A percentile compares a stretch with the other conserved stretches of the same genome.
Conservation (phyloP, 192 early-diverging fungal species). For the Rhizoclosmatium globosum region DNA sequence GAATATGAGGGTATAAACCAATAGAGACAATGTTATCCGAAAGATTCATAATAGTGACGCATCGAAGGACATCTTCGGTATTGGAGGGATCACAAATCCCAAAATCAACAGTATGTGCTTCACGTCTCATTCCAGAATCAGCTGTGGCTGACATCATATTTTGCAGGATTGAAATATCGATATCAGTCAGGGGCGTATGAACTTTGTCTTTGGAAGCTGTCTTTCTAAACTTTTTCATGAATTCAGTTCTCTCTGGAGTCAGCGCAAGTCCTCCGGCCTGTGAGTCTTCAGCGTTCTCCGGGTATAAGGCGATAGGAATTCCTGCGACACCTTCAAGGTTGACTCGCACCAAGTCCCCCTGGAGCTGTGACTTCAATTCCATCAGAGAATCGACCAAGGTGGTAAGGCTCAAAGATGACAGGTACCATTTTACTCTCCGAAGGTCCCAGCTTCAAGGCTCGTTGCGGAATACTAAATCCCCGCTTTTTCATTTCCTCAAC, state of each 20-base stretch:
- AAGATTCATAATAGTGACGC: slow-evolving; percentile 66
- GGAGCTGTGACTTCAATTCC: slow-evolving; percentile 58
- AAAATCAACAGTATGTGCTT: slow-evolving; percentile 66
- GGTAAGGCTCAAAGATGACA: slow-evolving; percentile 59
- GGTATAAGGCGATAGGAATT: slow-evolving; percentile 67
- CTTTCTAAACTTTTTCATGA: slow-evolving; percentile 60
- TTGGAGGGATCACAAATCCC: slow-evolving; percentile 49
- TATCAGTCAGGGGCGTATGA: slow-evolving; percentile 50
- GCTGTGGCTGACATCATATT: slow-evolving; percentile 63
- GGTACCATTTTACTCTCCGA: slow-evolving; percentile 54
- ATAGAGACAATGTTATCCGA: slow-evolving; percentile 54
- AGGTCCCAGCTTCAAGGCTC: slow-evolving; percentile 50
- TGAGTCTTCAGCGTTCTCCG: slow-evolving; percentile 59
- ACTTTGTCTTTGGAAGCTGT: slow-evolving; percentile 40
- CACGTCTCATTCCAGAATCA: slow-evolving; percentile 48
- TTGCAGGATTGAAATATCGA: slow-evolving; percentile 59
- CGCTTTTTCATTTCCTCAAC: slow-evolving; percentile 37
- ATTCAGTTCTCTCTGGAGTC: slow-evolving; percentile 61
- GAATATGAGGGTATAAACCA: slow-evolving; percentile 59
- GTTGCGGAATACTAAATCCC: slow-evolving; percentile 47
- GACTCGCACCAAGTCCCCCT: slow-evolving; percentile 60
- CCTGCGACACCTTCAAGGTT: slow-evolving; percentile 58
- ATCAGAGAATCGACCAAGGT: slow-evolving; percentile 57
- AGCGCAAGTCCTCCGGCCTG: slow-evolving; percentile 55
- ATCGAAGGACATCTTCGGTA: slow-evolving; percentile 45